These are phyloP conservation scores for Aspergillus bertholletiae DNA, from an alignment of 495 filamentous ascomycete genomes.

Conservation along the genomic window DNA sequence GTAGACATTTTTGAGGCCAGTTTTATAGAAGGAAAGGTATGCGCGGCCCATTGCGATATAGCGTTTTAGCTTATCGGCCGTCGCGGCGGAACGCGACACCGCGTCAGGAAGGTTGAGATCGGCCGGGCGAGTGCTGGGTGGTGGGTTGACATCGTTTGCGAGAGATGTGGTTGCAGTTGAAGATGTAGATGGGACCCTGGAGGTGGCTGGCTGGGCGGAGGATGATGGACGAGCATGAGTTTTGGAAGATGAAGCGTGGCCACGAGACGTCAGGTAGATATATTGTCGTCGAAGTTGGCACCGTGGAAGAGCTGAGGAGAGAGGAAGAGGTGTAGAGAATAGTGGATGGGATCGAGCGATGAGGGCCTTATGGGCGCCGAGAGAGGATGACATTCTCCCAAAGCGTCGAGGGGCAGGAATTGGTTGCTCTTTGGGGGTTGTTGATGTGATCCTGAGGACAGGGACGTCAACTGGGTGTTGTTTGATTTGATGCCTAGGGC, in stretches of 20 bases:
- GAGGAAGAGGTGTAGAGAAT: not conserved
- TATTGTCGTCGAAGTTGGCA: not conserved
- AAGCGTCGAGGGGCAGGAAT: not conserved
- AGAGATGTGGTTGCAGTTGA: constrained; percentile 13
- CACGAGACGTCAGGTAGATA: not conserved
- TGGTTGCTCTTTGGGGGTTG: too few species aligned
- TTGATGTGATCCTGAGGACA: not conserved
- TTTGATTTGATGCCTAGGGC: not conserved
- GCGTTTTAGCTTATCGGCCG: constrained; percentile 31
- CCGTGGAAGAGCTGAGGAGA: not conserved
- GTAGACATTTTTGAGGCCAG: constrained; percentile 67
- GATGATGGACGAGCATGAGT: constrained; percentile 20
- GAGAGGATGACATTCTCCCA: not conserved
- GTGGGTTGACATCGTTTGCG: constrained; percentile 33
- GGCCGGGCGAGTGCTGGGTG: constrained; percentile 36
- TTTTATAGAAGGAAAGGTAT: constrained; percentile 77
- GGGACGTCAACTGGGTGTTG: not conserved
- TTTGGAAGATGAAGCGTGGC: constrained; percentile 13
- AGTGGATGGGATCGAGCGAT: constrained; percentile 1
- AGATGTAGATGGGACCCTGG: constrained; percentile 13
- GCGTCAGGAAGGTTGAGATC: constrained; percentile 24
- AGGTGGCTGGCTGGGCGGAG: constrained; percentile 12
- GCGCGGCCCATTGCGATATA: constrained; percentile 41
- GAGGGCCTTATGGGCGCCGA: constrained; percentile 2
- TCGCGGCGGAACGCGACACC: constrained; percentile 14